Base-by-base conservation (phyloP, 805 yeast genomes). In the Candida tibetensis region DNA sequence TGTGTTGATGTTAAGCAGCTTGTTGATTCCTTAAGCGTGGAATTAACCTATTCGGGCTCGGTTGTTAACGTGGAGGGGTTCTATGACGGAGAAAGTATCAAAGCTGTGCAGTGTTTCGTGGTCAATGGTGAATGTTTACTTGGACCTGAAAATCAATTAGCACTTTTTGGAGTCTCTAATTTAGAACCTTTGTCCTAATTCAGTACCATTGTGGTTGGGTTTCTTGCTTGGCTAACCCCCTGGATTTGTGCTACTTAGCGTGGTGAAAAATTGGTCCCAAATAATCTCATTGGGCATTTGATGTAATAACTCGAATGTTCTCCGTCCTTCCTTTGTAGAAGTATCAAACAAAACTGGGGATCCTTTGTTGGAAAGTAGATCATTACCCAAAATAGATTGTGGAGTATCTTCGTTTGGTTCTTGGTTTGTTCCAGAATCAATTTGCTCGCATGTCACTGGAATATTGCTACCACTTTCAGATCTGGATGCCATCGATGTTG, bases 271-370 rank as follows among this genome's bases (percentile, higher is more conserved):
- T 47, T 79, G 84, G 36, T 79, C 86, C 85, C 87, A 81, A 23
- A 82, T 79, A 17, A 79, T 67, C 39, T 81, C 87, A 2, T 77
- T 72, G 3, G 84, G 81, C 32, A 80, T 74, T 52, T 76, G 82
- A 49, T 72, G 75, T 43, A 82, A 72, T 65, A 82, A 61, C 48
- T 81, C 85, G 51, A 71, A 77, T 15, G 81, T 72, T 35, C 69
- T 64, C 43, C 71, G 72, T 4, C 81, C 82, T 44, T 82, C 87
- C 28, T 51, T 61, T 4, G 30, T 40, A 15, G 15, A 23, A 15
- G 37, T 40, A 17, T 36, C 39, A 34, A 41, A 23, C 4, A 46
- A 6, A 9, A 45, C 44, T 10, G 57, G 55, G 9, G 58, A 50
- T 4, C 52, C 38, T 10, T 14, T 28, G 9, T 31, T 30, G 18